Base-by-base conservation (phyloP, 2,329 filamentous ascomycete genomes). In the Sporothrix pallida region DNA sequence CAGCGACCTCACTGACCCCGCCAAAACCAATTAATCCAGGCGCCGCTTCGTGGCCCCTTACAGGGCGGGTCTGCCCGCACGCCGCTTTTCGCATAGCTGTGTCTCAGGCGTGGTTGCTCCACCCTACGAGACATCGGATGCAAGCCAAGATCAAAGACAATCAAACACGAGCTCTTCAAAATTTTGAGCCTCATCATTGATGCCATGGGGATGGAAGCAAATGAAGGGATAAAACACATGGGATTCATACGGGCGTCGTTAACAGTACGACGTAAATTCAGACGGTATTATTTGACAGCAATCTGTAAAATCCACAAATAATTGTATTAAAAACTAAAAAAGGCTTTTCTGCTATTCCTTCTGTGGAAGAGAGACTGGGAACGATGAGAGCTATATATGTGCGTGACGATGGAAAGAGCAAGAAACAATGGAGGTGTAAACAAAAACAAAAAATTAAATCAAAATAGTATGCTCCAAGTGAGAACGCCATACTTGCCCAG, bases 401-500 rank as follows among this genome's bases (percentile, higher is more conserved):
- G n/a, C 15, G 20, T 9, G 26, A 44, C 9, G 15, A n/a, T 46
- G 20, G 5, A 3, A 26, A 20, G 15, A 67, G 26, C 5, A 44
- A 13, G 10, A 20, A 15, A n/a, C 10, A 63, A 63, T 12, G n/a
- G 17, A 4, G 54, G 15, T 6, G 31, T 37, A 58, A 44, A 26
- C 8, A 26, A 48, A 46, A 48, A 48, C 10, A 26, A 46, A 48
- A 58, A 48, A 48, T n/a, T 48, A 46, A 48, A 58, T 46, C 42
- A 46, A 26, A 37, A 54, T 10, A 31, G n/a, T 5, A 54, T 56
- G 50, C 67, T 70, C 50, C 50, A 23, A 54, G 13, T 17, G n/a
- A 54, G 23, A 69, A 70, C 67, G 67, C 67, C 67, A 56, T 70
- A 70, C 67, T 44, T 65, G 48, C 62, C 42, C 26, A 60, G 15